Conservation (phyloP, 371 early-diverging fungal genomes). For the Entomophthora muscae region DNA sequence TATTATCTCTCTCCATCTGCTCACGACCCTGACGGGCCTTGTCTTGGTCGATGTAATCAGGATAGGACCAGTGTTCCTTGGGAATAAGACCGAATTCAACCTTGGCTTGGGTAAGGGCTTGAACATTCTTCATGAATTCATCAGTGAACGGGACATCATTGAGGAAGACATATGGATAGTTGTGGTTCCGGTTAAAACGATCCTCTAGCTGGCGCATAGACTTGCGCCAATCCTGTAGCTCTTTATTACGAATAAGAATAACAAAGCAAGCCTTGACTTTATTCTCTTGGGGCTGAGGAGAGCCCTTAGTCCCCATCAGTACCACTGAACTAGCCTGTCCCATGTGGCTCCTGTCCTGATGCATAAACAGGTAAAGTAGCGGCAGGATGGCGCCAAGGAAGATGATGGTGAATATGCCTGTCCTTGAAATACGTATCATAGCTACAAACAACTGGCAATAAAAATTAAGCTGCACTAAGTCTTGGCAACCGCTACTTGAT, state of each 20-base stretch:
- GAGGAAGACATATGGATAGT: conserved; percentile 77
- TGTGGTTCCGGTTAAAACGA: conserved; percentile 56
- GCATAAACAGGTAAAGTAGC: not conserved
- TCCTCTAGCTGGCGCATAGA: conserved; percentile 62
- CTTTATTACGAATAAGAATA: conserved; percentile 46
- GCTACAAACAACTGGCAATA: too few species aligned
- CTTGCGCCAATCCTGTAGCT: conserved; percentile 39
- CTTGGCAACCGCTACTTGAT: too few species aligned
- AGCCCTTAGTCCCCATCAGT: not conserved
- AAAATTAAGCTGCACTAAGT: too few species aligned
- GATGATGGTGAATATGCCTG: not conserved
- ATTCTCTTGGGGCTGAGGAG: not conserved
- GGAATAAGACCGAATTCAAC: conserved; percentile 56
- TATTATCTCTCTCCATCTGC: conserved; percentile 27
- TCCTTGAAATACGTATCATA: not conserved
- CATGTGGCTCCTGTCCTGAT: too few species aligned
- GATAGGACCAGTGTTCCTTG: conserved; percentile 61
- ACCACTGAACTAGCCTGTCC: not conserved
- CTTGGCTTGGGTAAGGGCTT: conserved; percentile 26
- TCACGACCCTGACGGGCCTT: conserved; percentile 33
- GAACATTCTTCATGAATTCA: conserved; percentile 41
- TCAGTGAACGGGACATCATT: conserved; percentile 66
- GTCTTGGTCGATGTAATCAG: conserved; percentile 54
- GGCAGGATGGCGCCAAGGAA: not conserved
- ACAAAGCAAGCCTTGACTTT: conserved; percentile 46